A percentile compares a stretch with the other conserved stretches of the same genome.
These are phyloP conservation scores for Saxophila tyrrhenica DNA, from an alignment of 495 filamentous ascomycete species.

Conservation along the genomic window DNA sequence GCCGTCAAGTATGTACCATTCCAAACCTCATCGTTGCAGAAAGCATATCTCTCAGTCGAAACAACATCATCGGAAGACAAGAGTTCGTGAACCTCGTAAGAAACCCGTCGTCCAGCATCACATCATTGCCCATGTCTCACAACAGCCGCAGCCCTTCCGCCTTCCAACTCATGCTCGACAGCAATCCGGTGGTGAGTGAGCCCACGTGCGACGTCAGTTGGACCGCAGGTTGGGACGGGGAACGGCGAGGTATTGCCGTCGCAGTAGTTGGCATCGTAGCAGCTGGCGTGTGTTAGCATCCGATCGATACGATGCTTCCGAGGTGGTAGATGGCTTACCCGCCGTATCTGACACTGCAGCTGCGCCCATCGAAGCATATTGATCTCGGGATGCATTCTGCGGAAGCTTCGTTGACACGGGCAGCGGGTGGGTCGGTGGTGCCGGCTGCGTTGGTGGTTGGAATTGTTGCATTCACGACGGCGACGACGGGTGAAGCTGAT, in stretches of 20 bases:
- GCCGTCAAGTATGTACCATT: not conserved
- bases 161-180: no score
- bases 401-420: not conserved
- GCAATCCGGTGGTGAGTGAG: no score
- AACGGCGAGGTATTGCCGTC: conserved; percentile 4
- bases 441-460: not conserved
- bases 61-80: no score
- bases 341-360: conserved; percentile 2
- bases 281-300: not conserved
- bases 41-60: no score
- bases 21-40: no score
- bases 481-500: not conserved
- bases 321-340: not conserved
- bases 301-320: not conserved
- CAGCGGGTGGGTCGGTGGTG: not conserved
- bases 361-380: conserved; percentile 1
- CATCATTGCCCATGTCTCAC: no score
- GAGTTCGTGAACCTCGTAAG: no score
- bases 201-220: not conserved
- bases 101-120: no score
- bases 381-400: not conserved
- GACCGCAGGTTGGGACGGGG: conserved; percentile 2
- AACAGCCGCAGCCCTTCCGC: no score
- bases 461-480: not conserved
- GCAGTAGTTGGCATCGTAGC: conserved; percentile 6